These are phyloP conservation scores for Gynandropsis gynandra DNA, from an alignment of 345 rosid species.

Conservation along the genomic window DNA sequence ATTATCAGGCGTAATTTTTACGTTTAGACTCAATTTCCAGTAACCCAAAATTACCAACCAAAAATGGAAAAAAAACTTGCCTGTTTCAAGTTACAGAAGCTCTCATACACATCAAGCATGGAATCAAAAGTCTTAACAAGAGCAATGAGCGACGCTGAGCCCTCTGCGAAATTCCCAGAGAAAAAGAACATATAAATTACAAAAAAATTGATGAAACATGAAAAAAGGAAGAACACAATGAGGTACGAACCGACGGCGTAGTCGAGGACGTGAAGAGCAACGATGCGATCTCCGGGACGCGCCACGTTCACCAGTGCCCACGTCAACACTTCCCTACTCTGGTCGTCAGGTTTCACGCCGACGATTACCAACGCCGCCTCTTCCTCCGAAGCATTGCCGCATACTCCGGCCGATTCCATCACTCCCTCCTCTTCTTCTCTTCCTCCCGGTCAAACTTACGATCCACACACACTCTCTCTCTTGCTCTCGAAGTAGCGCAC, in stretches of 20 bases:
- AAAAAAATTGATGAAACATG: neutral
- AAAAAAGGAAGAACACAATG: neutral
- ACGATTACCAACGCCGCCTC: slow-evolving; percentile 44
- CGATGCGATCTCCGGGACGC: slow-evolving; percentile 65
- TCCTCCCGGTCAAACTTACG: slow-evolving; percentile 8
- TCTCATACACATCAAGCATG: slow-evolving; percentile 71
- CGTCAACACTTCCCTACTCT: slow-evolving; percentile 69
- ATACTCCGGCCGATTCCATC: neutral
- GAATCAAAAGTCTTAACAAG: slow-evolving; percentile 73
- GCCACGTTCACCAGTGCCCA: slow-evolving; percentile 85
- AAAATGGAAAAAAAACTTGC: slow-evolving; percentile 16
- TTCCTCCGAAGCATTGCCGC: no score
- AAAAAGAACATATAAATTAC: neutral
- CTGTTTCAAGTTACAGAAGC: slow-evolving; percentile 97
- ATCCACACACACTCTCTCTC: slow-evolving; percentile 14
- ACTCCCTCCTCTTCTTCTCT: slow-evolving; percentile 6
- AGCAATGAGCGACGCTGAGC: slow-evolving; percentile 59
- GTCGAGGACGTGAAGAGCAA: slow-evolving; percentile 85
- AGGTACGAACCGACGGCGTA: slow-evolving; percentile 37
- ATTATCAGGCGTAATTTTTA: no score
- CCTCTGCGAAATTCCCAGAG: slow-evolving; percentile 36
- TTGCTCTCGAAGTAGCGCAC: neutral
- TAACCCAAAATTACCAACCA: no score
- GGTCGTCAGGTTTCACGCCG: slow-evolving; percentile 64
- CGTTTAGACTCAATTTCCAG: no score